These are phyloP conservation scores for Tolypocladium album DNA, from an alignment of 2,329 filamentous ascomycete genomes.

Conservation along the genomic window DNA sequence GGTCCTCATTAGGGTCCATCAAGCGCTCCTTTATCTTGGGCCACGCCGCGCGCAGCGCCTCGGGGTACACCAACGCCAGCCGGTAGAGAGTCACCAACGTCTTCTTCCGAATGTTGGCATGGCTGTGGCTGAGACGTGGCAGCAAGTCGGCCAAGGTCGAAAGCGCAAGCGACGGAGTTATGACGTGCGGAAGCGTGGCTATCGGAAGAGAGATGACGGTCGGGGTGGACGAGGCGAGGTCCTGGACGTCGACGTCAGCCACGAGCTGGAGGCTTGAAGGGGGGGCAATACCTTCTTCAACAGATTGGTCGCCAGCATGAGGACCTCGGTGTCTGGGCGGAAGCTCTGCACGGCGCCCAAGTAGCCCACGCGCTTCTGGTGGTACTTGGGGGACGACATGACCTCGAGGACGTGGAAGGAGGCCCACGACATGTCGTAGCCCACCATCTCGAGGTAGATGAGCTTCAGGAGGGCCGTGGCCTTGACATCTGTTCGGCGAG, in stretches of 20 bases:
- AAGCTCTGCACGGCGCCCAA: slow-evolving; percentile 94
- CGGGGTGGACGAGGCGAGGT: slow-evolving; percentile 61
- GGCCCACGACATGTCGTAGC: slow-evolving; percentile 99
- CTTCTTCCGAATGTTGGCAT: slow-evolving; percentile 84
- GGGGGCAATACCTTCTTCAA: slow-evolving; percentile 65
- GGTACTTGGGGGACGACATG: slow-evolving; percentile 92
- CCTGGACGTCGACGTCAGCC: slow-evolving; percentile 23
- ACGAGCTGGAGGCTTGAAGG: neutral
- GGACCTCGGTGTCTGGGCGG: slow-evolving; percentile 84
- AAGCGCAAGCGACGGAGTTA: slow-evolving; percentile 84
- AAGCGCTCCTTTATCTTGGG: slow-evolving; percentile 93
- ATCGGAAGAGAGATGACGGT: slow-evolving; percentile 80
- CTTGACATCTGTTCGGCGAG: slow-evolving; percentile 61
- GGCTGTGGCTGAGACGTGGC: slow-evolving; percentile 76
- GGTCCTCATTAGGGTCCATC: slow-evolving; percentile 81
- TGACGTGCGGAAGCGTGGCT: slow-evolving; percentile 83
- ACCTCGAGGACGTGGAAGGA: slow-evolving; percentile 97
- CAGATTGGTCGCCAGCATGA: slow-evolving; percentile 95
- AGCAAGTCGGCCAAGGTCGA: slow-evolving; percentile 80
- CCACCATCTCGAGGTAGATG: slow-evolving; percentile 97
- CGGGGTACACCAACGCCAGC: slow-evolving; percentile 89
- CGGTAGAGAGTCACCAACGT: slow-evolving; percentile 90
- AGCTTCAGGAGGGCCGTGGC: slow-evolving; percentile 92
- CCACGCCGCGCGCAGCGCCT: slow-evolving; percentile 86
- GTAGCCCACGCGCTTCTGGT: slow-evolving; percentile 93